Conservation (phyloP, 257 asterid genomes). For the Primulina tabacum region DNA sequence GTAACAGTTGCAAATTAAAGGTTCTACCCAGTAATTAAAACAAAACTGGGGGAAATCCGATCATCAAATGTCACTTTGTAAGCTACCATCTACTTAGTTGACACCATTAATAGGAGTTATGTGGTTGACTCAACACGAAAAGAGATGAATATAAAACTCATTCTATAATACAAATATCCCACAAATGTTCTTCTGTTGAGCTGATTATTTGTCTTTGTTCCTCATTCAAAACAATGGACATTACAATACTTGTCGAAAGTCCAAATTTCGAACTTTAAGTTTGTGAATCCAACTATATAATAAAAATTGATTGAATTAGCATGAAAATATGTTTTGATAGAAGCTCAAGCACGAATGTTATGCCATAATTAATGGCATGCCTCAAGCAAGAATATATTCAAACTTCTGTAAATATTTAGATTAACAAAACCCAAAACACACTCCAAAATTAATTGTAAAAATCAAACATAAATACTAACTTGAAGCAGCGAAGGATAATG, state of each 20-base stretch:
- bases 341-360: background rate
- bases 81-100: background rate
- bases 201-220: slow-evolving; percentile 1
- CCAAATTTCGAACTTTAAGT: background rate
- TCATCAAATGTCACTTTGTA: background rate
- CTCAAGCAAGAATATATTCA: background rate
- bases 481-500: slow-evolving; percentile 8
- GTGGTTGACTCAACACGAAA: background rate
- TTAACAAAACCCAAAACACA: background rate
- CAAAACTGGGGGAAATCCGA: slow-evolving; percentile 4
- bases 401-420: background rate
- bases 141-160: slow-evolving; percentile 5
- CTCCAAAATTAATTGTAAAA: background rate
- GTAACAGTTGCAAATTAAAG: background rate
- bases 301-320: background rate
- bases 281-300: background rate
- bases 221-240: background rate
- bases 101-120: slow-evolving; percentile 6
- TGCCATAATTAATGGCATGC: background rate
- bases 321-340: background rate
- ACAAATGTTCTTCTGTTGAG: background rate
- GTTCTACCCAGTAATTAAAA: background rate
- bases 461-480: background rate
- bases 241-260: background rate
- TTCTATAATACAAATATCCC: background rate